These are phyloP conservation scores for Ophiocordyceps polyrhachis-furcata DNA, from an alignment of 2,329 filamentous ascomycete genomes.

Conservation along the genomic window DNA sequence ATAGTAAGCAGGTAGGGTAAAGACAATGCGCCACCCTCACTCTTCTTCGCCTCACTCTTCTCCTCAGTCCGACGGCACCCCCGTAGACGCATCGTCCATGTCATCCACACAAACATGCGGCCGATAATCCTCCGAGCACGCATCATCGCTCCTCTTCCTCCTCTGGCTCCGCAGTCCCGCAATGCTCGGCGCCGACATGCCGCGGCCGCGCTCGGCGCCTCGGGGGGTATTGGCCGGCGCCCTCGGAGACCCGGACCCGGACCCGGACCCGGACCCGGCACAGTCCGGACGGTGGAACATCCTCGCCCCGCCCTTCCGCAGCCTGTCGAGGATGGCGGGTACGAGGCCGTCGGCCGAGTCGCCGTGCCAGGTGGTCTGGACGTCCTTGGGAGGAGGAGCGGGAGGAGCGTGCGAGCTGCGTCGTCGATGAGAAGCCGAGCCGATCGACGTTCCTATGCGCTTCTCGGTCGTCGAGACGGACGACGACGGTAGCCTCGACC, in stretches of 20 bases:
- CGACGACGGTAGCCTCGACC: not conserved
- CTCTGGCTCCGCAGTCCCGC: not conserved
- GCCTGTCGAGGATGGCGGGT: slow-evolving; percentile 10
- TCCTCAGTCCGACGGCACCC: not conserved
- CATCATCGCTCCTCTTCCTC: slow-evolving; percentile 5
- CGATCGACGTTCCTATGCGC: slow-evolving; percentile 8
- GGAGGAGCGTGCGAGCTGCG: slow-evolving; percentile 7
- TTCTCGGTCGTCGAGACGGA: slow-evolving; percentile 2
- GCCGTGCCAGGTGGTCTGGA: slow-evolving; percentile 1
- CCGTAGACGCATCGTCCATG: slow-evolving; percentile 2
- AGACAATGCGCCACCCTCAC: not conserved
- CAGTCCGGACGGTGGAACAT: slow-evolving; percentile 8
- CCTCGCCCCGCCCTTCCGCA: slow-evolving; percentile 10
- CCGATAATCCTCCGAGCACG: slow-evolving; percentile 15
- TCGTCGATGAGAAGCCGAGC: slow-evolving; percentile 9
- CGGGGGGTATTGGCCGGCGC: not conserved
- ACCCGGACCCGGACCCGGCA: not conserved
- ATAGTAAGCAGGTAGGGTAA: not conserved
- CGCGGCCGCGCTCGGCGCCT: not conserved
- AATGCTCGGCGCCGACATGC: slow-evolving; percentile 5
- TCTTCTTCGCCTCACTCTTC: not conserved
- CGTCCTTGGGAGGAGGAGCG: not conserved
- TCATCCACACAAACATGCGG: slow-evolving; percentile 14
- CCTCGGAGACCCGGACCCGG: not conserved
- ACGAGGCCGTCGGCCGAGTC: slow-evolving; percentile 5